Evolutionary conservation across 2,329 filamentous ascomycete genomes (phyloP), one percentile per base, ranked within the genome.

Genomic region (Colletotrichum sp.): DNA sequence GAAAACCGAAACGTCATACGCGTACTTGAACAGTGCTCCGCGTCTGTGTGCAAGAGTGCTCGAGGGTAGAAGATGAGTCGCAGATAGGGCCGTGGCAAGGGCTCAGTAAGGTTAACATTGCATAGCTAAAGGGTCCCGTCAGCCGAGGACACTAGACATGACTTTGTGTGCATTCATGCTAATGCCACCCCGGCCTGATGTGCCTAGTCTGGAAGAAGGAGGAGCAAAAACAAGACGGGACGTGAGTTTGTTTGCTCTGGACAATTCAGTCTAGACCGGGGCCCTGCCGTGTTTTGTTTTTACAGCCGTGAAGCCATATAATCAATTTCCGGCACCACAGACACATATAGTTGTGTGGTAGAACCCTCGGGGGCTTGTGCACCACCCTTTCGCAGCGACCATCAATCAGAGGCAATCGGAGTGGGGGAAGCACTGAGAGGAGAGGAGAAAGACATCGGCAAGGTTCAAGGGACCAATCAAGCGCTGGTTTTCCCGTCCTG

Each of bases 1-100:
- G 68, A 67, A 55, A 26, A 39, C 60, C 72, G 72, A 72, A 75
- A 67, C 68, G 30, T 24, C n/a, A 55, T 72, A 63, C 68, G 72
- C 72, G 68, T 75, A 71, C 62, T 32, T 66, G 48, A 65, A 52
- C 68, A 36, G 68, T 75, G 68, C 72, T 32, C 59, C 48, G 34
- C 15, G 34, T 65, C 34, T 30, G 72, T 66, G 60, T 28, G 48
- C 24, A 9, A 13, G n/a, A 34, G 60, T 66, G 44, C 59, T 65
- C 65, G 39, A 68, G 60, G n/a, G 34, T n/a, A 52, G 18, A 18
- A 8, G 39, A 67, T 39, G 32, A 18, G 60, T 66, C 26, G 67
- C 52, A 34, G 36, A 18, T 30, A 62, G 28, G 57, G 57, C 24
- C 22, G 16, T 60, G 57, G 26, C 57, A 60, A 28, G 28, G 24